Evolutionary conservation across 2,329 filamentous ascomycete species (phyloP).

Genomic region (Thielaviopsis populi): DNA sequence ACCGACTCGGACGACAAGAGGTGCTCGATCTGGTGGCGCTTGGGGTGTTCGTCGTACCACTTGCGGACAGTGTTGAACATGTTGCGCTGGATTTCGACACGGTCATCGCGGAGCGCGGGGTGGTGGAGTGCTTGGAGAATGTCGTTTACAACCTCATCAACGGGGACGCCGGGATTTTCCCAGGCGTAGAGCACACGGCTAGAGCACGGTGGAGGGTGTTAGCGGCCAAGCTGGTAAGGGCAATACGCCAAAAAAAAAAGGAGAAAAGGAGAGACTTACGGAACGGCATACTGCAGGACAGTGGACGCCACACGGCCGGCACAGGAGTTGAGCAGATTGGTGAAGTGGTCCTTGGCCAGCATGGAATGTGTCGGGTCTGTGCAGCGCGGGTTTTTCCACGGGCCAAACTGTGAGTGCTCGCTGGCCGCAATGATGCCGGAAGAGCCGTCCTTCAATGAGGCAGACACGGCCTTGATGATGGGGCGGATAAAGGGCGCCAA

Average conservation of each 20-base stretch:
- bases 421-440: conserved; percentile 53
- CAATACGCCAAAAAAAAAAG: conserved; percentile 23
- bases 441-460: conserved; percentile 73
- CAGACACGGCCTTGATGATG: conserved; percentile 74
- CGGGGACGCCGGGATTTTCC: conserved; percentile 71
- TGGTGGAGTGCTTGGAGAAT: conserved; percentile 79
- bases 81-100: conserved; percentile 62
- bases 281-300: conserved; percentile 74
- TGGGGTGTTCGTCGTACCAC: conserved; percentile 60
- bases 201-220: neutral
- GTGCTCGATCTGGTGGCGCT: conserved; percentile 53
- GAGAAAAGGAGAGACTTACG: conserved; percentile 34
- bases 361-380: conserved; percentile 71
- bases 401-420: conserved; percentile 60
- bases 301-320: conserved; percentile 59
- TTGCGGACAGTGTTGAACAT: conserved; percentile 80
- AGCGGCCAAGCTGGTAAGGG: conserved; percentile 13
- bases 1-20: conserved; percentile 76
- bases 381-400: conserved; percentile 61
- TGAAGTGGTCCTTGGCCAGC: conserved; percentile 74
- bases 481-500: conserved; percentile 85
- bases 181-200: conserved; percentile 72
- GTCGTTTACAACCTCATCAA: conserved; percentile 71
- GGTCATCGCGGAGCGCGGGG: conserved; percentile 62
- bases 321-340: conserved; percentile 61